A percentile compares a stretch with the other conserved stretches of the same genome.
These are phyloP conservation scores for Xylaria scruposa DNA, from an alignment of 495 filamentous ascomycete species.

Conservation along the genomic window DNA sequence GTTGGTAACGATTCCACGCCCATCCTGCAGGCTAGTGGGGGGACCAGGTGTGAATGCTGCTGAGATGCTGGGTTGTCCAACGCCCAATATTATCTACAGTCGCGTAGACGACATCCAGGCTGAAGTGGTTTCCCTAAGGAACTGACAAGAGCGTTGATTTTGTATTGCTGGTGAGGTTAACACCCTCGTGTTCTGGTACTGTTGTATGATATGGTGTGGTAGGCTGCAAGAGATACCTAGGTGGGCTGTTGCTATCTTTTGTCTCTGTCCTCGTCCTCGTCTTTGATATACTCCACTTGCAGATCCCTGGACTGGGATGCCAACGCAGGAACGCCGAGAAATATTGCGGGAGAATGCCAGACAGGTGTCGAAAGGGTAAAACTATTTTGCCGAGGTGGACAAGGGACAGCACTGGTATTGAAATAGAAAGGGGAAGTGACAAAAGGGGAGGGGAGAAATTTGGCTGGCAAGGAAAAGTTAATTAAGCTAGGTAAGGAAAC, in stretches of 20 bases:
- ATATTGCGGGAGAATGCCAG: conserved; percentile 22
- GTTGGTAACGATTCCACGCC: conserved; percentile 43
- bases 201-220: background rate
- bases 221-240: background rate
- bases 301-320: conserved; percentile 14
- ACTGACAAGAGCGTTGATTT: background rate
- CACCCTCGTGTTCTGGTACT: background rate
- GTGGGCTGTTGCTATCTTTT: conserved; percentile 5
- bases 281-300: conserved; percentile 15
- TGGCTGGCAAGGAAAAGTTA: conserved; percentile 16
- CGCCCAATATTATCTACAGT: background rate
- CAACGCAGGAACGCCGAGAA: conserved; percentile 3
- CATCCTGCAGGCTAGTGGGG: background rate
- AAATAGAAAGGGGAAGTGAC: background rate
- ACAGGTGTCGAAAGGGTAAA: conserved; percentile 6
- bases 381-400: conserved; percentile 3
- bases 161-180: background rate
- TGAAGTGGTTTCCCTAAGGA: background rate
- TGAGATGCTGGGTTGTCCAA: background rate
- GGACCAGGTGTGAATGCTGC: background rate
- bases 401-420: background rate
- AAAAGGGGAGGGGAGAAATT: conserved; percentile 7
- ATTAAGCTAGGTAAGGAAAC: conserved; percentile 17
- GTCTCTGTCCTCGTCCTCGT: conserved; percentile 7
- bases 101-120: conserved; percentile 15